Evolutionary conservation across 169 alveolate genomes (phyloP).

Genomic region (Eimeria zaria): DNA sequence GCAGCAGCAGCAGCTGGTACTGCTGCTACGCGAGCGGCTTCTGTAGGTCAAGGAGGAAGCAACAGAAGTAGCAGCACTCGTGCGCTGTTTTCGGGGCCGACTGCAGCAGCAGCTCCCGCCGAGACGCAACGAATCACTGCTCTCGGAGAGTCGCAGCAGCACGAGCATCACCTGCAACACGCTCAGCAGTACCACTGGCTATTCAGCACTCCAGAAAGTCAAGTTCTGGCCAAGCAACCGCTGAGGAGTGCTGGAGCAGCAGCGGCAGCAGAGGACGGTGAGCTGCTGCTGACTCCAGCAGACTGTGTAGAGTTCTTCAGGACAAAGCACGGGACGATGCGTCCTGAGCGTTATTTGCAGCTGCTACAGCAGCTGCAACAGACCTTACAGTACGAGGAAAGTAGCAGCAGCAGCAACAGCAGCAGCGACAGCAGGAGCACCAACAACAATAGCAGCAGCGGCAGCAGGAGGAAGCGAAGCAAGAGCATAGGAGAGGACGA

Average conservation of each 20-base stretch:
- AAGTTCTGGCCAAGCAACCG: slow-evolving; percentile 20
- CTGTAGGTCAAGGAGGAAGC: background rate
- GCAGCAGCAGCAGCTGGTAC: background rate
- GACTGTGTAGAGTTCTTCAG: slow-evolving; percentile 25
- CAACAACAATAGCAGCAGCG: slow-evolving; percentile 7
- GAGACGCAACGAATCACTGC: background rate
- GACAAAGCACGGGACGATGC: slow-evolving; percentile 33
- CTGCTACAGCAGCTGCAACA: slow-evolving; percentile 52
- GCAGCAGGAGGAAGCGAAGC: slow-evolving; percentile 7
- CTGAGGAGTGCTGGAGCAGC: slow-evolving; percentile 13
- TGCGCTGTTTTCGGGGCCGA: background rate
- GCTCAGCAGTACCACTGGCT: slow-evolving; percentile 35
- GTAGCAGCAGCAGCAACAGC: slow-evolving; percentile 5
- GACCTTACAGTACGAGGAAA: background rate
- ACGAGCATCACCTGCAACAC: background rate
- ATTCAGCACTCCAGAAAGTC: slow-evolving; percentile 18
- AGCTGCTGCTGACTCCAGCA: slow-evolving; percentile 28
- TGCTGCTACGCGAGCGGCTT: background rate
- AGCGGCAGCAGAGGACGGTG: background rate
- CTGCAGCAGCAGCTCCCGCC: background rate
- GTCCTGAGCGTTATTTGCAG: slow-evolving; percentile 39
- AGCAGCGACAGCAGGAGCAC: background rate
- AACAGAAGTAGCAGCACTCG: slow-evolving; percentile 8
- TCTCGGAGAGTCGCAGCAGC: background rate
- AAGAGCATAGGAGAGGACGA: background rate